Evolutionary conservation across 768 basidiomycete genomes (phyloP), one percentile per base, ranked within the genome.

Genomic region (Mycena galericulata): DNA sequence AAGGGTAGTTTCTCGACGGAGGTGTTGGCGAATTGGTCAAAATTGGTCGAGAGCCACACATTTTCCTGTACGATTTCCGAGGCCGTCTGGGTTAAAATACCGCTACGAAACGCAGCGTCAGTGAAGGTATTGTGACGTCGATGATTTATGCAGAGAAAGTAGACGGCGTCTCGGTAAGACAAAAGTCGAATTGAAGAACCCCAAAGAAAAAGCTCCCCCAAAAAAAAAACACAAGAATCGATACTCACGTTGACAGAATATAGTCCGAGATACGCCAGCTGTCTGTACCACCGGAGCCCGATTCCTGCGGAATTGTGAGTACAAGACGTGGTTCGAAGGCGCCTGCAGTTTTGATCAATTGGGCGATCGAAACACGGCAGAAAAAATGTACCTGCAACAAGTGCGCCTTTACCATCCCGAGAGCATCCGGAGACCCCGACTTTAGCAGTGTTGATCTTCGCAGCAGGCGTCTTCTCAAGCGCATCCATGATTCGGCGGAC

Each of bases 381-480:
- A 20, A 27, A 24, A 15, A 4, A 54, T 26, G 15, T 40, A 55
- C 88, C 88, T 41, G 84, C 87, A 57, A 88, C 81, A 49, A 88
- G 80, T 0, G 89, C 87, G 60, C 88, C 89, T 78, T 90, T 89
- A 56, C 89, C 88, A 70, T 89, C 83, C 38, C 89, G 82, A 24
- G 89, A 90, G 77, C 89, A 90, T 12, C 89, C 88, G 11, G 87
- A 86, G 36, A 89, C 87, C 36, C 81, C 89, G 63, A 89, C 81
- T 71, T 81, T 82, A 47, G 76, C 76, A 29, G 83, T 75, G 73
- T 90, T 83, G 76, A 90, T 85, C 41, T 81, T 81, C 14, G 83
- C 81, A 34, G 75, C 65, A 27, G 87, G 82, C 1, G 83, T 86
- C 26, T 74, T 71, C 77, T 88, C 87, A 66, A 90, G 85, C n/a